Conservation (phyloP, 495 filamentous ascomycete genomes). For the Lasiosphaeris hirsuta region DNA sequence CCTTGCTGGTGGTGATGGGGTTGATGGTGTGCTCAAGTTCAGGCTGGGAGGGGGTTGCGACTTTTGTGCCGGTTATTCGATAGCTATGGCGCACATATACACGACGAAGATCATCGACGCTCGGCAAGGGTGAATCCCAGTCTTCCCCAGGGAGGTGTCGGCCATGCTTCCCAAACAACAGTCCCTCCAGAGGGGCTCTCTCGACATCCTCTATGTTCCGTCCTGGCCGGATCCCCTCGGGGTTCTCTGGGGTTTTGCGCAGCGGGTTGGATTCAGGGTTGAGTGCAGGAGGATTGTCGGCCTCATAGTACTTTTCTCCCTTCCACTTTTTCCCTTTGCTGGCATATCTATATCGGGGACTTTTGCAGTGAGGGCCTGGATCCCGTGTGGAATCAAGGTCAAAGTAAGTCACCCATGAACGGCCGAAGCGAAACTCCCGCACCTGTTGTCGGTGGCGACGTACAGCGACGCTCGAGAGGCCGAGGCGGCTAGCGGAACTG, state of each 20-base stretch:
- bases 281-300: constrained; percentile 9
- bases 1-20: constrained; percentile 61
- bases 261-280: no score
- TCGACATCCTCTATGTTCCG: constrained; percentile 39
- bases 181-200: constrained; percentile 30
- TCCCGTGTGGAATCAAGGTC: constrained; percentile 35
- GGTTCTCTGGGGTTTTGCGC: constrained; percentile 39
- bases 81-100: not conserved
- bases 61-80: not conserved
- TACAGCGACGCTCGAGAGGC: constrained; percentile 14
- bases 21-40: constrained; percentile 49
- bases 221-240: constrained; percentile 31
- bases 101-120: constrained; percentile 2
- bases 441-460: constrained; percentile 35
- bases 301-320: not conserved
- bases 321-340: constrained; percentile 25
- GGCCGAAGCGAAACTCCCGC: constrained; percentile 45
- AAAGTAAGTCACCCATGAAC: constrained; percentile 39
- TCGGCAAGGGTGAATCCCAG: constrained; percentile 5
- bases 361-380: constrained; percentile 36
- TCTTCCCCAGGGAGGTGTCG: not conserved
- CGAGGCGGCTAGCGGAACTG: constrained; percentile 16
- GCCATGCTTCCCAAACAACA: constrained; percentile 26
- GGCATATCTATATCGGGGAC: constrained; percentile 39
- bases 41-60: not conserved